Percentiles rank a stretch among this genome's conserved stretches.
Conservation (phyloP, 805 yeast genomes). For the Tetrapisispora pingtungensis region DNA sequence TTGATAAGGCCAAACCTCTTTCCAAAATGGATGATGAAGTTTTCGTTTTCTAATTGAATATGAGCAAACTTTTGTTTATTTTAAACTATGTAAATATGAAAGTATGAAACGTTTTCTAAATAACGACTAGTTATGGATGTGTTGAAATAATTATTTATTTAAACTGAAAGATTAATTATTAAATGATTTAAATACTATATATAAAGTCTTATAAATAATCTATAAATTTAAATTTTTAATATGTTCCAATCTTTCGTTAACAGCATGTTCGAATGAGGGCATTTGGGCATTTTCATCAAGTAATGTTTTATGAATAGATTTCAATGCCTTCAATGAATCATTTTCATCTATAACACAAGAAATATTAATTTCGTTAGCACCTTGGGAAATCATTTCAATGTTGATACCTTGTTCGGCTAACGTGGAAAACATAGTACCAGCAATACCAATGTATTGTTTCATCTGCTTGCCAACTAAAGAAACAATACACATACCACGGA, state of each 20-base stretch:
- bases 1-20: slow-evolving; percentile 74
- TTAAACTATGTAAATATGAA: background rate
- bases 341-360: slow-evolving; percentile 84
- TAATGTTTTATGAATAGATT: slow-evolving; percentile 71
- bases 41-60: slow-evolving; percentile 56
- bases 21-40: slow-evolving; percentile 86
- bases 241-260: slow-evolving; percentile 38
- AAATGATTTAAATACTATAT: too few species aligned
- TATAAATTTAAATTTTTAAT: slow-evolving; percentile 31
- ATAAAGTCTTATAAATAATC: background rate
- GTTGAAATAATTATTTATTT: too few species aligned
- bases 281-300: slow-evolving; percentile 37
- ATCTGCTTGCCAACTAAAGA: slow-evolving; percentile 94
- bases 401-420: slow-evolving; percentile 86
- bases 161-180: too few species aligned
- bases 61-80: background rate
- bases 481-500: slow-evolving; percentile 79
- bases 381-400: slow-evolving; percentile 97
- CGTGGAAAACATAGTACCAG: slow-evolving; percentile 92
- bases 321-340: slow-evolving; percentile 77
- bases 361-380: slow-evolving; percentile 95
- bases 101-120: background rate
- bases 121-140: too few species aligned
- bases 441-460: slow-evolving; percentile 94
- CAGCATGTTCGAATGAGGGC: slow-evolving; percentile 26